Percentiles rank a stretch among this genome's conserved stretches.
Conservation (phyloP, 208 protist genomes). For the Leishmania aethiopica region DNA sequence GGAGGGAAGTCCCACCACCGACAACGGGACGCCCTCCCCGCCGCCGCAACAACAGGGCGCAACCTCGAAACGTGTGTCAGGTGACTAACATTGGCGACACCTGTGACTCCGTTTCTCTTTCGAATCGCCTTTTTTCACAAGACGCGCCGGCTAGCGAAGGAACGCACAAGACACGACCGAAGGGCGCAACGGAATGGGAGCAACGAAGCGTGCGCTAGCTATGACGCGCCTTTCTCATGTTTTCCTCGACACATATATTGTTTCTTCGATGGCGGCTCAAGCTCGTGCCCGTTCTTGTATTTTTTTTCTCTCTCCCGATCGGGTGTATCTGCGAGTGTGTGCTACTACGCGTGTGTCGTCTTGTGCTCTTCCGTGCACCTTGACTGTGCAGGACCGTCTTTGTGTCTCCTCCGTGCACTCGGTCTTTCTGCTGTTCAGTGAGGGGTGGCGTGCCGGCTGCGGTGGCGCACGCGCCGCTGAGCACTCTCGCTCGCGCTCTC, state of each 20-base stretch:
- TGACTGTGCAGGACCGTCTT: not conserved
- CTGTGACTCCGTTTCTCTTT: not conserved
- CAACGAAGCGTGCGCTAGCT: not conserved
- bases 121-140: not conserved
- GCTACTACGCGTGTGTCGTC: not conserved
- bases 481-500: not conserved
- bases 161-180: not conserved
- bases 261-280: not conserved
- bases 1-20: not conserved
- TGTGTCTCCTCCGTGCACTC: not conserved
- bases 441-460: not conserved
- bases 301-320: not conserved
- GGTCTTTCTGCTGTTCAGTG: not conserved
- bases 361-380: not conserved
- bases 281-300: not conserved
- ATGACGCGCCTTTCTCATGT: not conserved
- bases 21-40: too few species aligned
- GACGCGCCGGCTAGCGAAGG: not conserved
- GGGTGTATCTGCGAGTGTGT: not conserved
- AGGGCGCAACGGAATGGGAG: not conserved
- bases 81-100: not conserved
- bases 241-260: not conserved
- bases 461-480: not conserved
- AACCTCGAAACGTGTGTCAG: not conserved
- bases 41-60: not conserved